phyloP scores from a whole-genome alignment of 202 grass and related monocot species.

The Thinopyrum obtusiflorum region DNA sequence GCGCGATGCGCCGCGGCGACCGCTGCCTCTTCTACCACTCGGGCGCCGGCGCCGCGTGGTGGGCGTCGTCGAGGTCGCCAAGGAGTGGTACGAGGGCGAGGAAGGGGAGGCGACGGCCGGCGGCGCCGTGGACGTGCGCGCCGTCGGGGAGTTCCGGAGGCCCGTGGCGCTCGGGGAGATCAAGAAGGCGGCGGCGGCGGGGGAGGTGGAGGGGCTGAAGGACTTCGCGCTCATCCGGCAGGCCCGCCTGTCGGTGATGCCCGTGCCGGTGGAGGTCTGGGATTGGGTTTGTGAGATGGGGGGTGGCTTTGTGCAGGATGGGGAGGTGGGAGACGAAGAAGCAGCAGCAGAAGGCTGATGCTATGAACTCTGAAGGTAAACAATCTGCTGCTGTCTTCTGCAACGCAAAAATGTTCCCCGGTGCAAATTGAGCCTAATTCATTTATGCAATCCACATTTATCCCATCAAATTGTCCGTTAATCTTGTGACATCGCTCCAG shows the following conservation, averaged over 20 bases:
- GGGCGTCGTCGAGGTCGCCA: conserved; percentile 62
- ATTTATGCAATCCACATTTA: not conserved
- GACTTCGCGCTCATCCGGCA: conserved; percentile 71
- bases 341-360: conserved; percentile 4
- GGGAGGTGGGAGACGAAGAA: conserved; percentile 27
- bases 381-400: not conserved
- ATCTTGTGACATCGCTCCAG: not conserved
- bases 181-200: conserved; percentile 51
- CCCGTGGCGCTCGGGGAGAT: conserved; percentile 59
- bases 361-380: not conserved
- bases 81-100: conserved; percentile 53
- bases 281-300: conserved; percentile 68
- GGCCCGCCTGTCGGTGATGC: conserved; percentile 76
- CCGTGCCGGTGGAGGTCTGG: conserved; percentile 61
- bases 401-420: not conserved
- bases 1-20: conserved; percentile 62
- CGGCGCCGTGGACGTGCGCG: conserved; percentile 74
- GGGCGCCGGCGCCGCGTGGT: conserved; percentile 49
- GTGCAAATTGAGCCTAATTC: not conserved
- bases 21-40: conserved; percentile 91
- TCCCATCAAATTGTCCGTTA: not conserved
- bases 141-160: conserved; percentile 48
- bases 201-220: conserved; percentile 59
- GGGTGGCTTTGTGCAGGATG: conserved; percentile 49
- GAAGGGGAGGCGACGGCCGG: not conserved